These are phyloP conservation scores for Xylaria telfairii DNA, from an alignment of 495 filamentous ascomycete species.

Conservation along the genomic window DNA sequence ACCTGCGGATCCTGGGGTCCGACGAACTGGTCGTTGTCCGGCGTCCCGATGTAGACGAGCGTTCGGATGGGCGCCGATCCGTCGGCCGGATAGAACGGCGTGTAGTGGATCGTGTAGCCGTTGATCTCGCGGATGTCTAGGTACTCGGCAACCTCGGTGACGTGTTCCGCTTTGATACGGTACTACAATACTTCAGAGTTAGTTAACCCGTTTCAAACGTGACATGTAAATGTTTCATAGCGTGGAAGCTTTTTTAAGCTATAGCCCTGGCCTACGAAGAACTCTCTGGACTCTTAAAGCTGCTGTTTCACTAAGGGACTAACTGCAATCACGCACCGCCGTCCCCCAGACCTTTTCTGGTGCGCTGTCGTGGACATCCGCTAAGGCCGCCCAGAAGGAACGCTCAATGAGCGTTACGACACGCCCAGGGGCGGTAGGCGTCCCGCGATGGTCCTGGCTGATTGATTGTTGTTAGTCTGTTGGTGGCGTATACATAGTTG, in stretches of 20 bases:
- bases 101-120: constrained; percentile 90
- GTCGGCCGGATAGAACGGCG: constrained; percentile 71
- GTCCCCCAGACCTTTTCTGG: constrained; percentile 83
- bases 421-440: constrained; percentile 81
- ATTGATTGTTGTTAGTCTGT: background rate
- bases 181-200: constrained; percentile 52
- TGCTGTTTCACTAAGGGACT: background rate
- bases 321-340: constrained; percentile 46
- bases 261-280: background rate
- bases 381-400: constrained; percentile 77
- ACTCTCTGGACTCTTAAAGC: background rate
- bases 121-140: constrained; percentile 98
- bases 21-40: constrained; percentile 91
- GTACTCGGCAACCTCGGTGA: constrained; percentile 83
- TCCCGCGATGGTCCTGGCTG: constrained; percentile 94
- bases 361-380: constrained; percentile 68
- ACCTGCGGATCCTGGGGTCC: constrained; percentile 72
- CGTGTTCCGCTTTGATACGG: constrained; percentile 75
- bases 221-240: background rate
- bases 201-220: background rate
- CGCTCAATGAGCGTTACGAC: constrained; percentile 92
- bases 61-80: constrained; percentile 52
- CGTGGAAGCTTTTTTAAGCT: background rate
- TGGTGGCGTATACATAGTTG: background rate
- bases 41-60: constrained; percentile 94